Base-by-base conservation (phyloP, 2,329 filamentous ascomycete species). In the Lachnellula occidentalis region DNA sequence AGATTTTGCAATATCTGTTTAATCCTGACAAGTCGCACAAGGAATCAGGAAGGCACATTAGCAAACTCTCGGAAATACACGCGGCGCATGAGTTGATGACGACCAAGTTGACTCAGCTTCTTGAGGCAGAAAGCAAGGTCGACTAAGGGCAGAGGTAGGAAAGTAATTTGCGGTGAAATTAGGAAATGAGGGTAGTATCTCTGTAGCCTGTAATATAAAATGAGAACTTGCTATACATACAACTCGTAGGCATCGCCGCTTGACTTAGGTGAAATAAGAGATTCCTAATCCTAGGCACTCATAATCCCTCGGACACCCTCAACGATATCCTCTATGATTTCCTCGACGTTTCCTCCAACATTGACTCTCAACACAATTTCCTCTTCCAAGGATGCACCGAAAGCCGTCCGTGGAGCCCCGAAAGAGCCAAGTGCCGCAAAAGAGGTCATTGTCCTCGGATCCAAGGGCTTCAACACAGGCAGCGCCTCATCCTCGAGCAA, bases 401-500 rank as follows among this genome's bases (percentile, higher is more conserved):
- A 36, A 34, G 39, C 14, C 24, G 19, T 37, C 27, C 45, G 36
- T 4, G 19, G n/a, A 43, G 34, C 47, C 9, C 27, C 47, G 21
- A 59, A 50, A 9, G 55, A 48, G 15, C 34, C 54, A 56, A 67
- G 21, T 11, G n/a, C 12, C 19, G 19, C 41, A 41, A 41, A 67
- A 24, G 56, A 58, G 7, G 57, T 61, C 61, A 69, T 66, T 5
- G 56, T 64, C 15, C 47, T 60, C 14, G 66, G 66, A 53, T 67
- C 65, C 42, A 69, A 54, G n/a, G 65, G 63, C 47, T 54, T 55
- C 7, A 68, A 57, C 5, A 61, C 55, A 4, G 66, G 66, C 42
- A 65, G 41, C 17, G 67, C 64, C 14, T 61, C 64, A 27, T 27
- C 7, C 27, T 9, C 27, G 27, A 11, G 59, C 27, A 70, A 49